Evolutionary conservation across 108 stramenopile species (phyloP).

Genomic region (Asterionellopsis glacialis): DNA sequence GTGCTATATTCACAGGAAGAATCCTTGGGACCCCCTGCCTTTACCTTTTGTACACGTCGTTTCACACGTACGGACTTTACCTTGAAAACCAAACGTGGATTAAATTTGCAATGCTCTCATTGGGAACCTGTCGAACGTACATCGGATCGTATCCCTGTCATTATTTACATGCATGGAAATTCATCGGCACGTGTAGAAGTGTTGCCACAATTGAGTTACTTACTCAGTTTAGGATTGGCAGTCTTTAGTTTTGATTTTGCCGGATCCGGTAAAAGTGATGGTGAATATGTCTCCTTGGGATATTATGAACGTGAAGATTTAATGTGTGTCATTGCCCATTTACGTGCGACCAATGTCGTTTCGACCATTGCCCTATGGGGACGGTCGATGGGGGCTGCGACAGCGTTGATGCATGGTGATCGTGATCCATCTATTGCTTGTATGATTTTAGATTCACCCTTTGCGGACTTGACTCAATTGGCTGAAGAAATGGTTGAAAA

Average conservation of each 20-base stretch:
- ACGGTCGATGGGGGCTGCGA: conserved; percentile 98
- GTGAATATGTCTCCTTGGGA: conserved; percentile 96
- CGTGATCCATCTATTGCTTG: conserved; percentile 95
- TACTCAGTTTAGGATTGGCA: conserved; percentile 87
- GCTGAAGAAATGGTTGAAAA: conserved; percentile 97
- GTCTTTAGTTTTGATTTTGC: conserved; percentile 98
- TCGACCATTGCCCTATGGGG: conserved; percentile 98
- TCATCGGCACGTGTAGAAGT: conserved; percentile 86
- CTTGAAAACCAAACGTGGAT: conserved; percentile 84
- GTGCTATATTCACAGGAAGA: conserved; percentile 55
- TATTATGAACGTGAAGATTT: conserved; percentile 98
- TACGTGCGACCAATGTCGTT: conserved; percentile 88
- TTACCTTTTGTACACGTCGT: conserved; percentile 77
- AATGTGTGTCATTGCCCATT: conserved; percentile 82
- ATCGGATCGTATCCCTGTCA: conserved; percentile 74
- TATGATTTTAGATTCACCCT: conserved; percentile 97
- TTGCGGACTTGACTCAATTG: conserved; percentile 88
- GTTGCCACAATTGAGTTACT: conserved; percentile 80
- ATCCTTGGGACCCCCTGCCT: conserved; percentile 78
- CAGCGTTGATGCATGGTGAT: conserved; percentile 95
- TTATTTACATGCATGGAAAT: conserved; percentile 96
- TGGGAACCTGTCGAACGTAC: conserved; percentile 93
- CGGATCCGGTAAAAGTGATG: conserved; percentile 94
- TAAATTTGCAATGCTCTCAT: conserved; percentile 85
- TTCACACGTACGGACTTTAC: conserved; percentile 94